Conservation (phyloP, 2,329 filamentous ascomycete genomes). For the Teratosphaeria pseudoeucalypti region DNA sequence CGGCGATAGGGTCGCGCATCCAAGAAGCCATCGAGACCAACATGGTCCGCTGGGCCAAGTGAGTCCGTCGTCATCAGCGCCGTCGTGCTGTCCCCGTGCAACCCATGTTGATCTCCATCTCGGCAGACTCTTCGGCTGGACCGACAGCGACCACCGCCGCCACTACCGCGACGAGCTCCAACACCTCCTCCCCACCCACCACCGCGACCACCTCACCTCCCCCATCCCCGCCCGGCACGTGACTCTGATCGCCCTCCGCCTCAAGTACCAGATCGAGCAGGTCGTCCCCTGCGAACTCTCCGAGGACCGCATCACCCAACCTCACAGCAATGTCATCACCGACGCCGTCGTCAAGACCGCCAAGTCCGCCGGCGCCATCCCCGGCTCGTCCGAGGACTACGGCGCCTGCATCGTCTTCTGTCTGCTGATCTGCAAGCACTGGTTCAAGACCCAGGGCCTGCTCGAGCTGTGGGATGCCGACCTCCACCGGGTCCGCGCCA, state of each 20-base stretch:
- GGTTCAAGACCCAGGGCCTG: slow-evolving; percentile 69
- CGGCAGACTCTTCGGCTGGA: slow-evolving; percentile 13
- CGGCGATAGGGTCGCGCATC: slow-evolving; percentile 1
- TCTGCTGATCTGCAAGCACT: slow-evolving; percentile 61
- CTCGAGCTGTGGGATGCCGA: slow-evolving; percentile 88
- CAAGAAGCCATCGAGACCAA: slow-evolving; percentile 1
- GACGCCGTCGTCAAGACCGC: slow-evolving; percentile 68
- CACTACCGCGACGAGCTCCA: slow-evolving; percentile 34
- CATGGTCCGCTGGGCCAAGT: slow-evolving; percentile 14
- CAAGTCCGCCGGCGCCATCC: slow-evolving; percentile 56
- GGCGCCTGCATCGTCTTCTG: slow-evolving; percentile 74
- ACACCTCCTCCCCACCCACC: slow-evolving; percentile 51
- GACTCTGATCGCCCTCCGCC: slow-evolving; percentile 76
- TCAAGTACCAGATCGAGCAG: slow-evolving; percentile 84
- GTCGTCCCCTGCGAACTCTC: slow-evolving; percentile 86
- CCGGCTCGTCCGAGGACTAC: slow-evolving; percentile 42
- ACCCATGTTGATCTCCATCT: not conserved
- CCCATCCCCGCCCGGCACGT: slow-evolving; percentile 69
- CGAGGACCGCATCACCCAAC: slow-evolving; percentile 58
- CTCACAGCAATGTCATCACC: slow-evolving; percentile 82
- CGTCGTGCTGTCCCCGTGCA: not conserved
- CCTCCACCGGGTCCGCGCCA: slow-evolving; percentile 65
- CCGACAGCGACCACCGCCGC: slow-evolving; percentile 24
- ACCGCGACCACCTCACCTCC: slow-evolving; percentile 47
- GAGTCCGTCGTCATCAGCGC: not conserved